Conservation (phyloP, 768 basidiomycete species). For the Tricholoma sp. region DNA sequence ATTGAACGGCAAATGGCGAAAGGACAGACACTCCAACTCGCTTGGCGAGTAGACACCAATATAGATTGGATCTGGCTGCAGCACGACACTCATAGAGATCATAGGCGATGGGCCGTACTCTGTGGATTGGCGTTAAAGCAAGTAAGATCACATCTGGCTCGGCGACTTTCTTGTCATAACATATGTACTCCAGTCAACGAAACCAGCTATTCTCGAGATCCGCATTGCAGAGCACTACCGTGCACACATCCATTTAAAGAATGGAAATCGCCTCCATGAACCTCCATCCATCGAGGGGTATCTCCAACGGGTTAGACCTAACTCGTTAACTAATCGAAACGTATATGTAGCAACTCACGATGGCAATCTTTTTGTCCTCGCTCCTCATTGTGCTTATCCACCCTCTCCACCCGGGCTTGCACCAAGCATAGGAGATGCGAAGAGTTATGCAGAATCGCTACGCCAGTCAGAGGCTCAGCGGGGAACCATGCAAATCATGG, state of each 20-base stretch:
- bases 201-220: slow-evolving; percentile 61
- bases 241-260: slow-evolving; percentile 36
- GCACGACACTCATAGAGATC: slow-evolving; percentile 55
- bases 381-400: slow-evolving; percentile 50
- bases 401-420: slow-evolving; percentile 62
- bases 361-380: slow-evolving; percentile 63
- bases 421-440: slow-evolving; percentile 20
- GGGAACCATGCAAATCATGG: slow-evolving; percentile 57
- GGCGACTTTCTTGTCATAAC: neutral
- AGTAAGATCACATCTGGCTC: slow-evolving; percentile 35
- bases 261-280: slow-evolving; percentile 53
- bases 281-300: slow-evolving; percentile 87
- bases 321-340: slow-evolving; percentile 49
- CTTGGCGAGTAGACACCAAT: slow-evolving; percentile 69
- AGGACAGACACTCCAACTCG: slow-evolving; percentile 64
- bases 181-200: slow-evolving; percentile 25
- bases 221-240: slow-evolving; percentile 69
- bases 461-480: slow-evolving; percentile 53
- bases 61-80: slow-evolving; percentile 86
- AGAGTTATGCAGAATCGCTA: slow-evolving; percentile 30
- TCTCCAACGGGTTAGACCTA: slow-evolving; percentile 63
- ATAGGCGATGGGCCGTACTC: slow-evolving; percentile 67
- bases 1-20: slow-evolving; percentile 46
- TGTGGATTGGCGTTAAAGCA: slow-evolving; percentile 71
- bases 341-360: slow-evolving; percentile 71